Conservation (phyloP, 2,329 filamentous ascomycete genomes). For the Fusarium foetens region DNA sequence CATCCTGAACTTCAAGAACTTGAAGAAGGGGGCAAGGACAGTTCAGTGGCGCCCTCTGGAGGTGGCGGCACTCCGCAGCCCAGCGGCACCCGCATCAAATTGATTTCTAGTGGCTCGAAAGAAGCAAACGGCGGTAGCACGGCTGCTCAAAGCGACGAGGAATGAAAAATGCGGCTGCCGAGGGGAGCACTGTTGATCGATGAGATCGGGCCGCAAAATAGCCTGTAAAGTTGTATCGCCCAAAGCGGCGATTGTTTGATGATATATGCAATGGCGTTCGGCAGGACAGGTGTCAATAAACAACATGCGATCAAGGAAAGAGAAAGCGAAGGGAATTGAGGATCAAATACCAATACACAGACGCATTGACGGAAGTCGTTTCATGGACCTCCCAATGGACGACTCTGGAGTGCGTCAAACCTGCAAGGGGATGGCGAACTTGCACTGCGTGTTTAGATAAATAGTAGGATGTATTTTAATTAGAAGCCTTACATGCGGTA, state of each 20-base stretch:
- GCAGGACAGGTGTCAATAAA: slow-evolving; percentile 41
- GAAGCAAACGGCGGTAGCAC: slow-evolving; percentile 54
- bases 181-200: neutral
- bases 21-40: slow-evolving; percentile 58
- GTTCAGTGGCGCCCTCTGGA: slow-evolving; percentile 62
- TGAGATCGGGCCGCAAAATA: slow-evolving; percentile 11
- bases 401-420: slow-evolving; percentile 27
- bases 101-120: slow-evolving; percentile 61
- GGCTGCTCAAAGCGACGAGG: slow-evolving; percentile 63
- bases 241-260: slow-evolving; percentile 42
- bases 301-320: slow-evolving; percentile 42
- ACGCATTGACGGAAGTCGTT: slow-evolving; percentile 29
- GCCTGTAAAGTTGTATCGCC: slow-evolving; percentile 27
- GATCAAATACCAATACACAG: slow-evolving; percentile 45
- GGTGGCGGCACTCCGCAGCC: slow-evolving; percentile 73
- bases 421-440: slow-evolving; percentile 34
- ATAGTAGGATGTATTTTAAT: slow-evolving; percentile 56
- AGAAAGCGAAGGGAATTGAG: slow-evolving; percentile 35
- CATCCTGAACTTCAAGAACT: slow-evolving; percentile 66
- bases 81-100: slow-evolving; percentile 74
- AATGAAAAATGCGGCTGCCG: slow-evolving; percentile 48
- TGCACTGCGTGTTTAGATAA: slow-evolving; percentile 46
- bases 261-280: slow-evolving; percentile 48
- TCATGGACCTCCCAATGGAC: slow-evolving; percentile 15
- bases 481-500: slow-evolving; percentile 50